phyloP scores from a whole-genome alignment of 2,329 filamentous ascomycete genomes.

The Nectriaceae sp. region DNA sequence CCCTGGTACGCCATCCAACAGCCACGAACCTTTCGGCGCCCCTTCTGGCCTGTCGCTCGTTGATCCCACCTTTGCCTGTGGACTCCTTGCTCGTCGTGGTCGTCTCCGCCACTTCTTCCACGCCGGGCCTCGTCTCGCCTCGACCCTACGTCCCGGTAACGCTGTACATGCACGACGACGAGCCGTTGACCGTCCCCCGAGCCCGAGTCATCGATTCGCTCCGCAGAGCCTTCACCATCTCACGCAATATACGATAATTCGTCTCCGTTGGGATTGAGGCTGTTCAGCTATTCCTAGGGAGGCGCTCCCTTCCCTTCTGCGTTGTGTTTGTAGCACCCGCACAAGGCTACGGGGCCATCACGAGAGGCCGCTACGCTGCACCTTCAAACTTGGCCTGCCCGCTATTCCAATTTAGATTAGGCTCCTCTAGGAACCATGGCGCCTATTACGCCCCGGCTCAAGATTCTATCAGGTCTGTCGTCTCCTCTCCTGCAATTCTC shows the following conservation, averaged over 20 bases:
- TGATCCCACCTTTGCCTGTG: slow-evolving; percentile 23
- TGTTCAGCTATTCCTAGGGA: slow-evolving; percentile 21
- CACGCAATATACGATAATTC: slow-evolving; percentile 21
- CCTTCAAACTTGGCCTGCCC: slow-evolving; percentile 34
- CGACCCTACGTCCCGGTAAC: slow-evolving; percentile 8
- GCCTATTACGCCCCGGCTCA: slow-evolving; percentile 60
- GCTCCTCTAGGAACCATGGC: slow-evolving; percentile 51
- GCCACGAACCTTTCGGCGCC: slow-evolving; percentile 17
- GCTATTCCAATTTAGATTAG: slow-evolving; percentile 35
- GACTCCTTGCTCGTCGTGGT: slow-evolving; percentile 17
- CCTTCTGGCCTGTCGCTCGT: slow-evolving; percentile 24
- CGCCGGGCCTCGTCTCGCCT: slow-evolving; percentile 9
- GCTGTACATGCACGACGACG: slow-evolving; percentile 25
- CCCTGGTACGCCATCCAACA: slow-evolving; percentile 26
- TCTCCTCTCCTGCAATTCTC: slow-evolving; percentile 33
- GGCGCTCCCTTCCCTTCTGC: slow-evolving; percentile 24
- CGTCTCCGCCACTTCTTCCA: slow-evolving; percentile 3
- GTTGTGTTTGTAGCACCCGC: slow-evolving; percentile 30
- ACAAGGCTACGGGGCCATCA: slow-evolving; percentile 36
- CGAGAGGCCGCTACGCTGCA: slow-evolving; percentile 35
- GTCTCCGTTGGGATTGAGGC: slow-evolving; percentile 19
- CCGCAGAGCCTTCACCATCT: slow-evolving; percentile 12
- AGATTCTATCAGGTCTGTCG: slow-evolving; percentile 62
- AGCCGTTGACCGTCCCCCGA: slow-evolving; percentile 13
- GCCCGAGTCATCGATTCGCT: slow-evolving; percentile 5